Percentiles rank a stretch among this genome's conserved stretches.
Evolutionary conservation across 208 protist genomes (phyloP).

Genomic region (Trypanosoma scelopori): DNA sequence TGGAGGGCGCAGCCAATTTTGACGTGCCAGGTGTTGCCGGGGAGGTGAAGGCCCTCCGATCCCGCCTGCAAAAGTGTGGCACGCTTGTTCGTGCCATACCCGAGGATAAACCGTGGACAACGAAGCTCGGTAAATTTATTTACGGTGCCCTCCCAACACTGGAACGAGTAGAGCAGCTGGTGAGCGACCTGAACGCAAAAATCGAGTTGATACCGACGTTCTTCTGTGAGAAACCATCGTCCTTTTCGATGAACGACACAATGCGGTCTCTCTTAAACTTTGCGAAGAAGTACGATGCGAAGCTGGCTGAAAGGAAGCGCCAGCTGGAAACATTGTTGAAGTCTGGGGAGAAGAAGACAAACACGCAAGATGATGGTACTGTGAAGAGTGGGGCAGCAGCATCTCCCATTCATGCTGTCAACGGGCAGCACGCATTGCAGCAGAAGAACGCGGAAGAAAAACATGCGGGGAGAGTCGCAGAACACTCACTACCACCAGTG

Average conservation of each 20-base stretch:
- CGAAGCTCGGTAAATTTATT: constrained; percentile 68
- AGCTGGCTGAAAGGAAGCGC: constrained; percentile 17
- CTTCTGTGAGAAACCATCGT: constrained; percentile 52
- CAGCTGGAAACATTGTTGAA: constrained; percentile 13
- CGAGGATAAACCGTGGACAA: constrained; percentile 56
- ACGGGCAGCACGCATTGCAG: too few species aligned
- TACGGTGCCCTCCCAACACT: constrained; percentile 38
- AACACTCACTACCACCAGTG: too few species aligned
- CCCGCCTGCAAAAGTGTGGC: constrained; percentile 45
- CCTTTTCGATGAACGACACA: constrained; percentile 54
- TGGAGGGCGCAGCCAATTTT: constrained; percentile 51
- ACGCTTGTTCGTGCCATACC: constrained; percentile 45
- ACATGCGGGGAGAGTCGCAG: too few species aligned
- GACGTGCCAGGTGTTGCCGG: constrained; percentile 53
- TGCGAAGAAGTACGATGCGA: constrained; percentile 58
- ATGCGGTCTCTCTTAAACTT: constrained; percentile 56
- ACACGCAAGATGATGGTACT: background rate
- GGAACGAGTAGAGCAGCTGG: constrained; percentile 49
- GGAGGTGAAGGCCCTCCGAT: constrained; percentile 49
- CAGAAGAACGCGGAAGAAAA: too few species aligned
- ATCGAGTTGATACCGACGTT: constrained; percentile 50
- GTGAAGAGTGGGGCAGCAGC: background rate
- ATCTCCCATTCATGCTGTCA: too few species aligned
- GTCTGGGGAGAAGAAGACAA: background rate
- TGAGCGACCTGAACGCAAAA: constrained; percentile 40